Base-by-base conservation (phyloP, 208 protist genomes). In the Trypanosoma vivax region DNA sequence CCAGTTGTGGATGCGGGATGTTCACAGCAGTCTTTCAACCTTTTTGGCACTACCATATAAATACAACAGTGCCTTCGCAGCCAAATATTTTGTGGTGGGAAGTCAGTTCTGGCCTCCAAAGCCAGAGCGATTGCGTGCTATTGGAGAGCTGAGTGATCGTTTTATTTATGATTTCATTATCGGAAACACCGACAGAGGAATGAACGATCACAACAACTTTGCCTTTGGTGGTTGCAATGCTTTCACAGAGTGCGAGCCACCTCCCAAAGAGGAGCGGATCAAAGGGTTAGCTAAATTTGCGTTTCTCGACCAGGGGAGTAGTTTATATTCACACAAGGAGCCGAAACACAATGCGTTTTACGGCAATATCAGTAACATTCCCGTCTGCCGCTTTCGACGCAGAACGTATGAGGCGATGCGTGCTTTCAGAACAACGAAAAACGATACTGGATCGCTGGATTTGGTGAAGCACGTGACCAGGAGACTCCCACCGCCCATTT, bases 171-270 rank as follows among this genome's bases (percentile, higher is more conserved):
- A 92, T 66, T 92, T 92, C 35, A 33, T 92, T 6, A 88, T 88
- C 37, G 79, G 77, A 14, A 92, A 92, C 64, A 73, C 71, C 5
- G 84, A 92, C 54, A 65, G 84, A 9, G 84, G 84, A 18, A 81
- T 85, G 65, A 83, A 88, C 62, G 58, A 87, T 42, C 79, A 92
- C 65, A 92, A 92, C 56, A 92, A 92, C 68, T 92, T 88, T 53
- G 84, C 83, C 19, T 92, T 88, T 58, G 84, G 84, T 42, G 84
- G 84, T 3, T 92, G 84, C 58, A 87, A 70, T 54, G 50, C 38
- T 7, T 55, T 65, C 23, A 88, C 77, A 7, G 58, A 58, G 45
- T 88, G 79, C 51, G 42, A 63, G 16, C 61, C 24, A 38, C 63
- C 70, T 28, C 34, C 53, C 2, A 40, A 48, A 28, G 43, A 50